phyloP scores from a whole-genome alignment of 192 early-diverging fungal species.

The Entomortierella parvispora region DNA sequence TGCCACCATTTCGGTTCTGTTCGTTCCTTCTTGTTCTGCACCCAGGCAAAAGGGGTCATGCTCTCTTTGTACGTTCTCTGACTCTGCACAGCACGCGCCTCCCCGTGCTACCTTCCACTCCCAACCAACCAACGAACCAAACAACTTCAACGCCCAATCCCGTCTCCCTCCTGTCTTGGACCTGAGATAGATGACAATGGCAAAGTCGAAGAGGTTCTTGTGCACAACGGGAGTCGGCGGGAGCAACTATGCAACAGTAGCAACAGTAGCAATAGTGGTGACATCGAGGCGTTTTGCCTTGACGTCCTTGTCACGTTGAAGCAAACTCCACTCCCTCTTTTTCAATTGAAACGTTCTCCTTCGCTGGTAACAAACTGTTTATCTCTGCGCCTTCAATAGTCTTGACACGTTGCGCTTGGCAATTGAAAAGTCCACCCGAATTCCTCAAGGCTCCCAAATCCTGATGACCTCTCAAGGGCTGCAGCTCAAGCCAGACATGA shows the following conservation, averaged over 20 bases:
- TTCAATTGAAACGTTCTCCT: background rate
- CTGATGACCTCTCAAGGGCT: constrained; percentile 63
- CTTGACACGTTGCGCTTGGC: constrained; percentile 47
- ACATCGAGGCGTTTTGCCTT: no score
- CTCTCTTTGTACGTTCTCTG: constrained; percentile 5
- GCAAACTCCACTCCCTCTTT: background rate
- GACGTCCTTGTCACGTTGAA: background rate
- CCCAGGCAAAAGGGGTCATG: no score
- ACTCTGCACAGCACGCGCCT: background rate
- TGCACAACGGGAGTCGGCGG: no score
- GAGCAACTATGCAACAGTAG: no score
- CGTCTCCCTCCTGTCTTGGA: no score
- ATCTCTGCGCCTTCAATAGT: constrained; percentile 7
- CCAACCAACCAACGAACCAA: constrained; percentile 3
- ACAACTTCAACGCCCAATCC: no score
- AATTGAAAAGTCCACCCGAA: constrained; percentile 55
- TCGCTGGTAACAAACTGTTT: no score
- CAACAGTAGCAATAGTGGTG: no score
- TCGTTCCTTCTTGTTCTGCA: background rate
- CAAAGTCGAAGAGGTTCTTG: no score
- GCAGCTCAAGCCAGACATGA: constrained; percentile 57
- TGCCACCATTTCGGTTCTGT: constrained; percentile 14
- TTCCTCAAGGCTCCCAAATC: constrained; percentile 60
- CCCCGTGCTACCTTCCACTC: constrained; percentile 9
- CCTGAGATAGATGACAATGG: no score